phyloP scores from a whole-genome alignment of 192 early-diverging fungal genomes.

The Funneliformis geosporum region DNA sequence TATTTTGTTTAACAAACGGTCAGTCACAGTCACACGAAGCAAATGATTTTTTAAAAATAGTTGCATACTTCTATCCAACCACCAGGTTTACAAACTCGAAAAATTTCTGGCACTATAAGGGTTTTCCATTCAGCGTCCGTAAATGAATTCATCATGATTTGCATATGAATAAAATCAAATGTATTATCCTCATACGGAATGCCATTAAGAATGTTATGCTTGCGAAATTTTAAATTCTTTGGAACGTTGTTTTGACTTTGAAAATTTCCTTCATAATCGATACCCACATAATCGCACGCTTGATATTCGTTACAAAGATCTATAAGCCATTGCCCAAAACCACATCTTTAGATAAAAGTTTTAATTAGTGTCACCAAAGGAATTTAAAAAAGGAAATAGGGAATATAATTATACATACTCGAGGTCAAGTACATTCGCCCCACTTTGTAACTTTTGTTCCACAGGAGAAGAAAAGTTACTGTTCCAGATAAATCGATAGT shows the following conservation, averaged over 20 bases:
- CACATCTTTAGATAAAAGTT: not conserved
- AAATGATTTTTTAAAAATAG: no score
- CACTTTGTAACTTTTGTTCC: not conserved
- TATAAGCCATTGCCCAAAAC: not conserved
- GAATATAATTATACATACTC: not conserved
- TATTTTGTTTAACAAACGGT: no score
- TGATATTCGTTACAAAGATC: not conserved
- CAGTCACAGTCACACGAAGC: no score
- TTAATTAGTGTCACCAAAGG: no score
- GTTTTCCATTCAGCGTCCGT: not conserved
- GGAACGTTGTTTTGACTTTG: not conserved
- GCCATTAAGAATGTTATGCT: not conserved
- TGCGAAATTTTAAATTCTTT: not conserved
- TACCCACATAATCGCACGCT: not conserved
- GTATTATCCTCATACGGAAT: constrained; percentile 6
- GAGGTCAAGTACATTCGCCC: not conserved
- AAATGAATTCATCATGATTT: not conserved
- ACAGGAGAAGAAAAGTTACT: not conserved
- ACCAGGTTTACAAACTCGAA: not conserved
- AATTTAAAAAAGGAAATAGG: no score
- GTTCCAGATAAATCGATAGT: not conserved
- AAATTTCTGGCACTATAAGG: not conserved
- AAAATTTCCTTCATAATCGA: not conserved
- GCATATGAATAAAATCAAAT: constrained; percentile 6
- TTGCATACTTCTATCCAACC: not conserved